These are phyloP conservation scores for Achlya hypogyna DNA, from an alignment of 352 stramenopile genomes.

Conservation along the genomic window DNA sequence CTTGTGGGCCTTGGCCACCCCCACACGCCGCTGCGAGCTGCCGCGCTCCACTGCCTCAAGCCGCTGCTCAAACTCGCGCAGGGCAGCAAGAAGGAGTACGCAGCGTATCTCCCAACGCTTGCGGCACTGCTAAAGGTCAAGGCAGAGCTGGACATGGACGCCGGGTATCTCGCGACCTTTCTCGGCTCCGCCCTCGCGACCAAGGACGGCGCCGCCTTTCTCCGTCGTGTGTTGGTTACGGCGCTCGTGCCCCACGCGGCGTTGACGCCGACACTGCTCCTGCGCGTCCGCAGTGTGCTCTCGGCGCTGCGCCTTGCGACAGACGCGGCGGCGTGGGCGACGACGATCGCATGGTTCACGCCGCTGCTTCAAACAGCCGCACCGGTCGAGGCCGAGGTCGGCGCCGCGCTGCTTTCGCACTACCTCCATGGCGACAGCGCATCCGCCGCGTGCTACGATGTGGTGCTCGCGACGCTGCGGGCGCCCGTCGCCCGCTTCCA, in stretches of 20 bases:
- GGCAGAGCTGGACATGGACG: constrained; percentile 72
- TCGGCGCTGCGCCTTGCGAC: constrained; percentile 50
- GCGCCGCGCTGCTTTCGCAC: constrained; percentile 43
- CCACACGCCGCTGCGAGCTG: constrained; percentile 41
- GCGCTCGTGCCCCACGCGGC: not conserved
- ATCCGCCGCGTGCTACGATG: constrained; percentile 40
- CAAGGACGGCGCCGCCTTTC: constrained; percentile 27
- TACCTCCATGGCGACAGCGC: constrained; percentile 40
- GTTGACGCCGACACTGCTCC: constrained; percentile 37
- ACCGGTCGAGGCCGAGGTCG: constrained; percentile 22
- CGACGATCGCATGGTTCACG: constrained; percentile 55
- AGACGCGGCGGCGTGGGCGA: constrained; percentile 42
- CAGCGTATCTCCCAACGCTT: constrained; percentile 29
- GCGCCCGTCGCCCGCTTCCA: not conserved
- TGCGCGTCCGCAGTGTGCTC: constrained; percentile 44
- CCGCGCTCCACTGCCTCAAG: constrained; percentile 48
- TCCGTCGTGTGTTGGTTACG: constrained; percentile 37
- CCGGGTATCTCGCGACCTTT: constrained; percentile 38
- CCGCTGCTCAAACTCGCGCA: constrained; percentile 31
- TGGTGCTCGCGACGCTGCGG: constrained; percentile 38
- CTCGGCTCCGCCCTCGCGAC: constrained; percentile 32
- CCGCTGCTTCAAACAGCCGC: constrained; percentile 27
- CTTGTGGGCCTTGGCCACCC: constrained; percentile 53
- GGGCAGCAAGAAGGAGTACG: constrained; percentile 25
- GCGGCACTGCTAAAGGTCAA: constrained; percentile 50